phyloP scores from a whole-genome alignment of 257 asterid genomes.

The Thymus quinquecostatus region DNA sequence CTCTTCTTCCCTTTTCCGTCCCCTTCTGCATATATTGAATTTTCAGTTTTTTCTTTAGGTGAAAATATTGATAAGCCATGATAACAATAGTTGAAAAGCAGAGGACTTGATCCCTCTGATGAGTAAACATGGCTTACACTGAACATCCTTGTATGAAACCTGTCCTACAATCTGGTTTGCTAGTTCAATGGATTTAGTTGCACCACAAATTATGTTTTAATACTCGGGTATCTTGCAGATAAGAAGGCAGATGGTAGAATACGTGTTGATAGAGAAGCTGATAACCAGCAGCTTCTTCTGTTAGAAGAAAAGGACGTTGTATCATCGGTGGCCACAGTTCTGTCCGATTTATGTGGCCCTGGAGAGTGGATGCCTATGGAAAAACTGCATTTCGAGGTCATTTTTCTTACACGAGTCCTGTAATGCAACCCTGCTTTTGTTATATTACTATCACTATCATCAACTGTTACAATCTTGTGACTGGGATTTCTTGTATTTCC shows the following conservation, averaged over 20 bases:
- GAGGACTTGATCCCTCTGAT: background rate
- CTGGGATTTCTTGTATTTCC: conserved; percentile 4
- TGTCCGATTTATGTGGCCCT: conserved; percentile 92
- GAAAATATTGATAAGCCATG: background rate
- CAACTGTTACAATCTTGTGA: background rate
- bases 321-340: conserved; percentile 83
- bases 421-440: background rate
- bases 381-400: conserved; percentile 84
- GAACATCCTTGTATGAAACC: background rate
- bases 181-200: background rate
- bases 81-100: background rate
- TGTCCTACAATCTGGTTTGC: background rate
- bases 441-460: background rate
- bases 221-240: conserved; percentile 45
- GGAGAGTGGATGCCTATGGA: conserved; percentile 99
- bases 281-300: conserved; percentile 81
- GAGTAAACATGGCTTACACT: background rate
- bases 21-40: background rate
- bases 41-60: background rate
- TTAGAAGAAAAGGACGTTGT: conserved; percentile 91
- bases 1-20: background rate
- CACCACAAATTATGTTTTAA: background rate
- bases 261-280: conserved; percentile 76
- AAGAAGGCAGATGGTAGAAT: conserved; percentile 75
- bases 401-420: background rate